Base-by-base conservation (phyloP, 2,329 filamentous ascomycete genomes). In the Colletotrichum falcatum region DNA sequence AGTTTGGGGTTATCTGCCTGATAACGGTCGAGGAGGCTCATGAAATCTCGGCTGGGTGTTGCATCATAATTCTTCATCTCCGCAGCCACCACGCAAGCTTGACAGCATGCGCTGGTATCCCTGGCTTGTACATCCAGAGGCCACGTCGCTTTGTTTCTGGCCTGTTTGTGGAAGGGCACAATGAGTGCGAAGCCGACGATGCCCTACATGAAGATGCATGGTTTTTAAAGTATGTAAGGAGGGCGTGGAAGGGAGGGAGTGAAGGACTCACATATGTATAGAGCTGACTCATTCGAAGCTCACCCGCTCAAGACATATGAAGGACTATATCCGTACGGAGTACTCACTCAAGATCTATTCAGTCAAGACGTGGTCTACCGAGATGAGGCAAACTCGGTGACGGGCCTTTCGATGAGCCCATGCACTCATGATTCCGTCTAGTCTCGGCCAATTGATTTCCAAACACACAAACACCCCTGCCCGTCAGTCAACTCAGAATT, bases 51-150 rank as follows among this genome's bases (percentile, higher is more conserved):
- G 49, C 61, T 54, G 20, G 23, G 23, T 30, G 44, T 61, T 48
- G 55, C 61, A 49, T 51, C 65, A 48, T 61, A 30, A 46, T 69
- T 60, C 60, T 60, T n/a, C n/a, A n/a, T 23, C 39, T 1, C 56
- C 42, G 48, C 58, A 37, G 42, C 30, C 44, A 61, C 33, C 20
- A 5, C 26, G 5, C n/a, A n/a, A 6, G 39, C 18, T 44, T 44
- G 6, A 20, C 39, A 35, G 26, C 51, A n/a, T n/a, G n/a, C n/a
- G n/a, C n/a, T n/a, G n/a, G n/a, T n/a, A n/a, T n/a, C n/a, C n/a
- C n/a, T n/a, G n/a, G n/a, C n/a, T n/a, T n/a, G n/a, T n/a, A n/a
- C n/a, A n/a, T n/a, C n/a, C n/a, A 37, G 35, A 42, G 35, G 54
- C n/a, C 54, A 42, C 54, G 54, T 58, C n/a, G 35, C 12, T 23